A percentile compares a stretch with the other conserved stretches of the same genome.
These are phyloP conservation scores for Agaricus bisporus DNA, from an alignment of 768 basidiomycete species.

Conservation along the genomic window DNA sequence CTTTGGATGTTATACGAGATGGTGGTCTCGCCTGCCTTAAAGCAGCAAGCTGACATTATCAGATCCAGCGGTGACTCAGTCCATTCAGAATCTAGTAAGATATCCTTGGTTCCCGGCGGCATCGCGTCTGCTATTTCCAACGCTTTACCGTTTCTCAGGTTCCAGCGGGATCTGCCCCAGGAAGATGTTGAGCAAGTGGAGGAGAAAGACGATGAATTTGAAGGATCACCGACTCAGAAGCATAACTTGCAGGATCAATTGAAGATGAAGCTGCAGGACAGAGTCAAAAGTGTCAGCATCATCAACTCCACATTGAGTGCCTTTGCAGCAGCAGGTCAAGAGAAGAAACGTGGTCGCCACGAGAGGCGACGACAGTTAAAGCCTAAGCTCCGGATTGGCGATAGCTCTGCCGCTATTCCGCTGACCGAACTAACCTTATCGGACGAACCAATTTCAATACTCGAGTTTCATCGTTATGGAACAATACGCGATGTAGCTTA, in stretches of 20 bases:
- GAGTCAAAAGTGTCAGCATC: not conserved
- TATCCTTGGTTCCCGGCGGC: not conserved
- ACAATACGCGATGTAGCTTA: slow-evolving; percentile 2
- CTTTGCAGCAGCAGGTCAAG: not conserved
- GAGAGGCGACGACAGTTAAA: not conserved
- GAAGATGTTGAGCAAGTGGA: not conserved
- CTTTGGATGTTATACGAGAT: slow-evolving; percentile 4
- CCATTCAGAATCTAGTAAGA: slow-evolving; percentile 1
- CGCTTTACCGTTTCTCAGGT: not conserved
- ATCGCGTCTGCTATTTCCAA: not conserved
- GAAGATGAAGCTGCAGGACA: not conserved
- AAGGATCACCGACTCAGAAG: not conserved
- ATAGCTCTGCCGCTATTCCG: not conserved
- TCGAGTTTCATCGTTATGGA: slow-evolving; percentile 6
- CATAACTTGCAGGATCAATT: not conserved
- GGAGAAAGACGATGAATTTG: not conserved
- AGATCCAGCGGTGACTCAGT: slow-evolving; percentile 3
- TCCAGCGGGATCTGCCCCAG: not conserved
- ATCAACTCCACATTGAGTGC: not conserved
- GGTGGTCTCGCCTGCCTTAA: not conserved
- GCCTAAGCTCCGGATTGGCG: not conserved
- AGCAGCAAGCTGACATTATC: slow-evolving; percentile 4
- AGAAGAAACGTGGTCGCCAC: not conserved
- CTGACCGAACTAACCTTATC: not conserved
- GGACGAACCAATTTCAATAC: not conserved